These are phyloP conservation scores for Penicillium coprophilum DNA, from an alignment of 495 filamentous ascomycete species.

Conservation along the genomic window DNA sequence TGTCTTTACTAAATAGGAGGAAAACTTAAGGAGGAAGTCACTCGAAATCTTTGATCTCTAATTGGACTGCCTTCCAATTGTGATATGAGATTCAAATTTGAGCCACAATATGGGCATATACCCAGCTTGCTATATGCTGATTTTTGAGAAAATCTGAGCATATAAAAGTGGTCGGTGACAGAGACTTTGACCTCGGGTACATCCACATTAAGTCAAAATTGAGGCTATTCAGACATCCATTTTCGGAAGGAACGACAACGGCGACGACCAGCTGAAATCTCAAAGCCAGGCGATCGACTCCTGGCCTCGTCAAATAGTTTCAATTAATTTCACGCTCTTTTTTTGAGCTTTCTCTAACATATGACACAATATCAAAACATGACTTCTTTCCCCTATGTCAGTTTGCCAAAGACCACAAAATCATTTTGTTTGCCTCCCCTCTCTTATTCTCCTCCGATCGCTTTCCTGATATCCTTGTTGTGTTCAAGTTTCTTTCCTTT, in stretches of 20 bases:
- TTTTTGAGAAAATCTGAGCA: neutral
- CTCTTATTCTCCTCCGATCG: neutral
- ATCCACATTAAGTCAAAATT: neutral
- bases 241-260: neutral
- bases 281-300: neutral
- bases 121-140: neutral
- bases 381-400: neutral
- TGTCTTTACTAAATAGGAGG: neutral
- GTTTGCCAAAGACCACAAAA: neutral
- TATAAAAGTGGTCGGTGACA: neutral
- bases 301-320: neutral
- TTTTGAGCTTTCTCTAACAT: neutral
- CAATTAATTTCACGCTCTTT: neutral
- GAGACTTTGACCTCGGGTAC: neutral
- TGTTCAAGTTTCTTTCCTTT: neutral
- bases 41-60: neutral
- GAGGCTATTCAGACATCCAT: neutral
- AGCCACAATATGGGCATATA: neutral
- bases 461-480: neutral
- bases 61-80: neutral
- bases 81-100: neutral
- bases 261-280: neutral
- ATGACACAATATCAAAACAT: neutral
- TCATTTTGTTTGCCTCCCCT: neutral
- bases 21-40: neutral